These are phyloP conservation scores for Alternaria conjuncta DNA, from an alignment of 2,329 filamentous ascomycete species.

Conservation along the genomic window DNA sequence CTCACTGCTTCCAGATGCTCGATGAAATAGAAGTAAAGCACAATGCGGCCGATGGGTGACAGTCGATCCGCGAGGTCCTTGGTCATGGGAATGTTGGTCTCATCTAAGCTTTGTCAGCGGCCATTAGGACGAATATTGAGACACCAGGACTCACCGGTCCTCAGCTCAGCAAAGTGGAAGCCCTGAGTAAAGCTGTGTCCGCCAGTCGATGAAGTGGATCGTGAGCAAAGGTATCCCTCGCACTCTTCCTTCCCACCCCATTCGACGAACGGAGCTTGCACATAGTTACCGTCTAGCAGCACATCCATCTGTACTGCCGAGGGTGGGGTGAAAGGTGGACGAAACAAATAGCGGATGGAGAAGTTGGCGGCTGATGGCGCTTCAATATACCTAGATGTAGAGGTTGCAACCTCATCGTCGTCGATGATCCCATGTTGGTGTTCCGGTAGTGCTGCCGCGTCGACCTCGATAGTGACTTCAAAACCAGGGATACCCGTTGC, in stretches of 20 bases:
- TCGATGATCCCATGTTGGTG: background rate
- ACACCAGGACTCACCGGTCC: background rate
- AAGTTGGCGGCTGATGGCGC: background rate
- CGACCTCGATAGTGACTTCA: background rate
- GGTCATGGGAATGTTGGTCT: background rate
- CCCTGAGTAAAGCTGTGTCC: background rate
- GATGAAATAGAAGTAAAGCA: conserved; percentile 4
- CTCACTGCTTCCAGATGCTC: background rate
- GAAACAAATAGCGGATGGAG: background rate
- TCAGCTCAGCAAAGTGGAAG: background rate
- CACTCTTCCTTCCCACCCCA: background rate
- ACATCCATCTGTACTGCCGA: background rate
- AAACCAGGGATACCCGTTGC: background rate
- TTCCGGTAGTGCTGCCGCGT: background rate
- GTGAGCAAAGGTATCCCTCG: conserved; percentile 2
- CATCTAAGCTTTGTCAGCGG: background rate
- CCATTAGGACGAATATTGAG: background rate
- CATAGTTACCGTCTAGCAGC: conserved; percentile 3
- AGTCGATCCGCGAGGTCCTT: background rate
- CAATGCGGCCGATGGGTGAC: background rate
- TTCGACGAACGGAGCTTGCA: background rate
- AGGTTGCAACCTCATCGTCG: background rate
- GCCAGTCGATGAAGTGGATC: background rate
- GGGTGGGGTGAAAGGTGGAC: background rate
- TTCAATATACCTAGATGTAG: background rate